Evolutionary conservation across 306 rosid genomes (phyloP).

Genomic region (Cucurbita pepo): DNA sequence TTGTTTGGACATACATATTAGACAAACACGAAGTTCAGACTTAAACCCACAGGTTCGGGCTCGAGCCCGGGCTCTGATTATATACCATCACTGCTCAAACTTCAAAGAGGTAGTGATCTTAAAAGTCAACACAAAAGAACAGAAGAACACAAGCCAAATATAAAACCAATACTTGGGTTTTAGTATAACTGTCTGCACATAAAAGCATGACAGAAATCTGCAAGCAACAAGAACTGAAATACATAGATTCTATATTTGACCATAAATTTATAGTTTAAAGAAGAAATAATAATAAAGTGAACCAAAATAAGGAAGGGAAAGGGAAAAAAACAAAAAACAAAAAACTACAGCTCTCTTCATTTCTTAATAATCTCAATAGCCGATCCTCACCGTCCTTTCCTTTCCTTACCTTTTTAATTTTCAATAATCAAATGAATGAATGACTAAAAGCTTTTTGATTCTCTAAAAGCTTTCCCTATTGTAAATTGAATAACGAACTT

Average conservation of each 20-base stretch:
- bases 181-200: not conserved
- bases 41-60: not conserved
- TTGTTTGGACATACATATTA: no score
- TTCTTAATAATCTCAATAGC: not conserved
- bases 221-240: not conserved
- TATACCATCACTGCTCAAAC: not conserved
- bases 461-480: not conserved
- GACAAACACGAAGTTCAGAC: not conserved
- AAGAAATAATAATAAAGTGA: not conserved
- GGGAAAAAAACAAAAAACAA: no score
- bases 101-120: not conserved
- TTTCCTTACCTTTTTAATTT: not conserved
- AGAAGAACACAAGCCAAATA: not conserved
- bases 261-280: not conserved
- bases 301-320: not conserved
- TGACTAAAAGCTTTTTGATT: not conserved
- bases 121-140: not conserved
- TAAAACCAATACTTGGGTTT: not conserved
- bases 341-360: not conserved
- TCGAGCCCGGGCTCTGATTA: not conserved
- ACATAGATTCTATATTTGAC: not conserved
- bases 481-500: not conserved
- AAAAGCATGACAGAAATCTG: not conserved
- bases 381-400: not conserved
- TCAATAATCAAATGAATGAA: not conserved